A percentile compares a stretch with the other conserved stretches of the same genome.
phyloP scores from a whole-genome alignment of 495 filamentous ascomycete genomes.

The Daldinia concentrica region DNA sequence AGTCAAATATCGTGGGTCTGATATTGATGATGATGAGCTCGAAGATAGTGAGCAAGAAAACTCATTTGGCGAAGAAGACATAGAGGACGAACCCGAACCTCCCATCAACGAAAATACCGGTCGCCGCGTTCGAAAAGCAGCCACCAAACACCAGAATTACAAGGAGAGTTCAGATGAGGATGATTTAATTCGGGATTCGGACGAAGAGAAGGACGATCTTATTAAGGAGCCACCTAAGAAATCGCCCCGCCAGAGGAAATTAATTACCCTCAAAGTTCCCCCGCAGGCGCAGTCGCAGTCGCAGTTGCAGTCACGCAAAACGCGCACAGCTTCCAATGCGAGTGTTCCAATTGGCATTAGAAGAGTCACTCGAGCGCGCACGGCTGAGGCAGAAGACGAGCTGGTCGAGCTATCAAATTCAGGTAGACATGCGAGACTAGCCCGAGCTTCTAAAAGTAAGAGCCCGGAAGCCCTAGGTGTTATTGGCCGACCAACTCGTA shows the following conservation, averaged over 20 bases:
- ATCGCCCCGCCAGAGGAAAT: conserved; percentile 35
- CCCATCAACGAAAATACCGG: conserved; percentile 71
- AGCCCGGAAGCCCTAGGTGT: conserved; percentile 68
- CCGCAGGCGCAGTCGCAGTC: conserved; percentile 8
- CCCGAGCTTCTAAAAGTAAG: conserved; percentile 59
- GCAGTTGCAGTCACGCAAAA: no score
- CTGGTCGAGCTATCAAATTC: conserved; percentile 72
- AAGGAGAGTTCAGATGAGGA: conserved; percentile 57
- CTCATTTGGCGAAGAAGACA: conserved; percentile 65
- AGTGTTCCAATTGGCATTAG: conserved; percentile 47
- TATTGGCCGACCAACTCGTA: conserved; percentile 59
- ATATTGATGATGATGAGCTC: conserved; percentile 73
- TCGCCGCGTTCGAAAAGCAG: conserved; percentile 71
- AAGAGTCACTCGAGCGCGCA: conserved; percentile 56
- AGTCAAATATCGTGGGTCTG: conserved; percentile 63
- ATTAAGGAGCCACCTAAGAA: conserved; percentile 39
- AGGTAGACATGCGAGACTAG: conserved; percentile 73
- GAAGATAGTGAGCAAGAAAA: conserved; percentile 66
- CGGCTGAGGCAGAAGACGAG: conserved; percentile 49
- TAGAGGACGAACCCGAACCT: conserved; percentile 69
- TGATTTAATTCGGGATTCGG: conserved; percentile 44
- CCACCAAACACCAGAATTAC: conserved; percentile 58
- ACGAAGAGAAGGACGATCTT: conserved; percentile 44
- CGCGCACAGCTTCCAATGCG: conserved; percentile 19
- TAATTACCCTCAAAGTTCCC: conserved; percentile 45